Percentiles rank a stretch among this genome's conserved stretches.
Evolutionary conservation across 176 grass and related monocot species (phyloP).

Genomic region (Eragrostis curvula): DNA sequence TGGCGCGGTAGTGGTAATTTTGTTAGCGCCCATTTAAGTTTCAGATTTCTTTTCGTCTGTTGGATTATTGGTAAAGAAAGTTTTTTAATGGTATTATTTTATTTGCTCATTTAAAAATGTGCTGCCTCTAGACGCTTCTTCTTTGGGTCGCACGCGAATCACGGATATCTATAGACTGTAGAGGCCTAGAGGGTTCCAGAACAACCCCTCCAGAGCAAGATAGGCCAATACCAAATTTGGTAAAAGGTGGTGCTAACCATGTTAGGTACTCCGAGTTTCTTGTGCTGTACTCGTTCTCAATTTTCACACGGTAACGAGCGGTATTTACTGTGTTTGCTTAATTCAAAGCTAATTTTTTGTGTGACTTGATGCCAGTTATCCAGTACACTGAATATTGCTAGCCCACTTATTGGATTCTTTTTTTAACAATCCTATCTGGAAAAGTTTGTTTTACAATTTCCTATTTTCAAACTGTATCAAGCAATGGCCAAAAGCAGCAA

Average conservation of each 20-base stretch:
- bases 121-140: slow-evolving; percentile 40
- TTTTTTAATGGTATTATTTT: slow-evolving; percentile 5
- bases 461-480: not conserved
- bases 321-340: not conserved
- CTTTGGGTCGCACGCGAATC: slow-evolving; percentile 16
- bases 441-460: not conserved
- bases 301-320: not conserved
- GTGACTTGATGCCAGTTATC: not conserved
- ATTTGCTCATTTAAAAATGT: not conserved
- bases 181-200: slow-evolving; percentile 35
- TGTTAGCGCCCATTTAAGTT: not conserved
- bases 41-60: not conserved
- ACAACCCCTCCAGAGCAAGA: slow-evolving; percentile 29
- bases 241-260: not conserved
- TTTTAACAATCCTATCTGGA: too few relatives aligned
- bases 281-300: not conserved
- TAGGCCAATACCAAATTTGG: slow-evolving; percentile 20
- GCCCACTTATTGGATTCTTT: too few relatives aligned
- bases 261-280: slow-evolving; percentile 1
- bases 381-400: not conserved
- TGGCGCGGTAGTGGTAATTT: not conserved
- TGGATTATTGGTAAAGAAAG: not conserved
- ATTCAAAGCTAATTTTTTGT: not conserved
- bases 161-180: slow-evolving; percentile 31
- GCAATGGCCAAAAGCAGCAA: not conserved